Percentiles rank a stretch among this genome's conserved stretches.
phyloP scores from a whole-genome alignment of 2,329 filamentous ascomycete species.

The Leptographium radiaticola region DNA sequence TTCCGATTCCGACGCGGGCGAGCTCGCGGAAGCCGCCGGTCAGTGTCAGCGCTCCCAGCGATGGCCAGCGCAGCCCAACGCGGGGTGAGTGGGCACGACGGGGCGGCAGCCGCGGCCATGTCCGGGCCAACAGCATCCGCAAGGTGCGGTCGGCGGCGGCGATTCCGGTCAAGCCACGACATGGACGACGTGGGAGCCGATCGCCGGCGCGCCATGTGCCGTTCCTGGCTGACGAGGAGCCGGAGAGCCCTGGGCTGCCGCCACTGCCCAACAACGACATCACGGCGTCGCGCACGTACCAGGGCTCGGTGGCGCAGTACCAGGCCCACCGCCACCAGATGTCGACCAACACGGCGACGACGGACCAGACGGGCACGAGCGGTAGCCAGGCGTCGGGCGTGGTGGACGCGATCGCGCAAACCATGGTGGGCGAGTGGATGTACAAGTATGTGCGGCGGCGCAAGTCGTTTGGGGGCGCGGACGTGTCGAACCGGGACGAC shows the following conservation, averaged over 20 bases:
- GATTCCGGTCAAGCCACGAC: slow-evolving; percentile 40
- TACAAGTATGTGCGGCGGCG: slow-evolving; percentile 79
- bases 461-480: slow-evolving; percentile 77
- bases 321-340: slow-evolving; percentile 39
- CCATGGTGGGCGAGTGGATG: slow-evolving; percentile 98
- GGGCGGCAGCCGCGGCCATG: slow-evolving; percentile 31
- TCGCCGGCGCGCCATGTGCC: slow-evolving; percentile 40
- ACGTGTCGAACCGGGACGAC: slow-evolving; percentile 53
- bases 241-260: slow-evolving; percentile 58
- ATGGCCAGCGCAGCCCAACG: slow-evolving; percentile 68
- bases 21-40: slow-evolving; percentile 68
- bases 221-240: slow-evolving; percentile 51
- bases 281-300: slow-evolving; percentile 39
- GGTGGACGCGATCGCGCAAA: slow-evolving; percentile 92
- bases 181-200: slow-evolving; percentile 34
- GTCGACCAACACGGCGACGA: slow-evolving; percentile 45
- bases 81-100: slow-evolving; percentile 45
- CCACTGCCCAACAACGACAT: slow-evolving; percentile 63
- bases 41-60: slow-evolving; percentile 51
- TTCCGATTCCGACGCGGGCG: slow-evolving; percentile 78
- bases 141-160: slow-evolving; percentile 77
- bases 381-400: slow-evolving; percentile 60
- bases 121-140: slow-evolving; percentile 52
- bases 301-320: slow-evolving; percentile 24
- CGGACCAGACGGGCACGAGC: slow-evolving; percentile 33